Evolutionary conservation across 176 grass and related monocot species (phyloP).

Genomic region (Puya raimondii): DNA sequence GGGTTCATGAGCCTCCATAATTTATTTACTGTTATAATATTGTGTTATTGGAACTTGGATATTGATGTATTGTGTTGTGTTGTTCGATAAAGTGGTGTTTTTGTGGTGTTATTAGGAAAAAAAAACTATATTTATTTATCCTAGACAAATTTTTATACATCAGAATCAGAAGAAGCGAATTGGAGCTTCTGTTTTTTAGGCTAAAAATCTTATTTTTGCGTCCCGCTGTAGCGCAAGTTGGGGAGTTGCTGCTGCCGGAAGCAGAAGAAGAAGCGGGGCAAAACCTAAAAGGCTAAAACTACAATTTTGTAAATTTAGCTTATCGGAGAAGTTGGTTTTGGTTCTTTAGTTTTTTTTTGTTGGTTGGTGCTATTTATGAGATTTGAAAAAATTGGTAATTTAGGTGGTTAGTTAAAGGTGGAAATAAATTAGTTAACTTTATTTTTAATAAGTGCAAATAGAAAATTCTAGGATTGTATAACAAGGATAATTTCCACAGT

Average conservation of each 20-base stretch:
- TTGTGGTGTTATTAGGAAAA: not conserved
- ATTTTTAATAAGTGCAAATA: not conserved
- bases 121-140: not conserved
- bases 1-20: not conserved
- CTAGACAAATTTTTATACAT: too few relatives aligned
- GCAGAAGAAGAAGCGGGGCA: too few relatives aligned
- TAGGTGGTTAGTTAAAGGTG: not conserved
- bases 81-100: not conserved
- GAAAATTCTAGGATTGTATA: not conserved
- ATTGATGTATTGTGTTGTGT: not conserved
- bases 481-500: not conserved
- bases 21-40: not conserved
- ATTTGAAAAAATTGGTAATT: not conserved
- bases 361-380: not conserved
- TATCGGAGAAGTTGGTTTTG: not conserved
- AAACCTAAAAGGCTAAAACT: not conserved
- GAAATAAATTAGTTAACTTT: not conserved
- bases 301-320: not conserved
- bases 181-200: too few relatives aligned
- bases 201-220: not conserved
- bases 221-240: not conserved
- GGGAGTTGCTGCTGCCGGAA: too few relatives aligned
- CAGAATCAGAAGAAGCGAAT: too few relatives aligned
- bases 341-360: not conserved
- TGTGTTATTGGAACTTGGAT: not conserved